Conservation (phyloP, 2,329 filamentous ascomycete genomes). For the Epichloe aotearoae region DNA sequence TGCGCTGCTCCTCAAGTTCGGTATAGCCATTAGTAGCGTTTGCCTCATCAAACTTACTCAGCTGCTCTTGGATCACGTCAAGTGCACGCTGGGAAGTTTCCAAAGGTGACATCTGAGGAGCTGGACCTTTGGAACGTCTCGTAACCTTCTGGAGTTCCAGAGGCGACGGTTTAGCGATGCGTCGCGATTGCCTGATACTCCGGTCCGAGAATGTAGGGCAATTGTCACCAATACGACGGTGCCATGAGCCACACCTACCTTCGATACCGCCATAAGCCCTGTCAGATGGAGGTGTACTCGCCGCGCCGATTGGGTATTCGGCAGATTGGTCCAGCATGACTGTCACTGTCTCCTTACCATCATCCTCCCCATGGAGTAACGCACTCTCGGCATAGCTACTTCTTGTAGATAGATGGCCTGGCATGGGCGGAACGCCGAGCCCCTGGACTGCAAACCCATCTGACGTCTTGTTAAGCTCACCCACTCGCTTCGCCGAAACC, state of each 20-base stretch:
- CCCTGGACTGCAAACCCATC: background rate
- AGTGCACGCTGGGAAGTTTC: constrained; percentile 38
- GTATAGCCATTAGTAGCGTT: constrained; percentile 17
- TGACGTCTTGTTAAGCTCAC: background rate
- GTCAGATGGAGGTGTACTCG: constrained; percentile 1
- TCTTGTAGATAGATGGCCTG: background rate
- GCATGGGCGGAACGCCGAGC: background rate
- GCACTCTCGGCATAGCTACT: background rate
- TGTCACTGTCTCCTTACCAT: constrained; percentile 25
- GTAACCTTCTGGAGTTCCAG: constrained; percentile 32
- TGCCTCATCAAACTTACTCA: constrained; percentile 33
- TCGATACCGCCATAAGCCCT: constrained; percentile 7
- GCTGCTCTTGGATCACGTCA: constrained; percentile 36
- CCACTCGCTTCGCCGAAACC: background rate
- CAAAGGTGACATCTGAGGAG: constrained; percentile 36
- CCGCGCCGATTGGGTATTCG: constrained; percentile 5
- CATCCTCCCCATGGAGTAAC: constrained; percentile 10
- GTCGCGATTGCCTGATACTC: constrained; percentile 30
- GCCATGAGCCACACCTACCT: constrained; percentile 25
- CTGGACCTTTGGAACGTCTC: constrained; percentile 31
- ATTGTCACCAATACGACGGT: constrained; percentile 44
- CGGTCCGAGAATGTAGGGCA: constrained; percentile 46
- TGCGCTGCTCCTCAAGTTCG: constrained; percentile 27
- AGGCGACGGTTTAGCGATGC: constrained; percentile 43
- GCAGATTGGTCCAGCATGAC: constrained; percentile 29